Evolutionary conservation across 2,329 filamentous ascomycete genomes (phyloP).

Genomic region (Alternaria incomplexa): DNA sequence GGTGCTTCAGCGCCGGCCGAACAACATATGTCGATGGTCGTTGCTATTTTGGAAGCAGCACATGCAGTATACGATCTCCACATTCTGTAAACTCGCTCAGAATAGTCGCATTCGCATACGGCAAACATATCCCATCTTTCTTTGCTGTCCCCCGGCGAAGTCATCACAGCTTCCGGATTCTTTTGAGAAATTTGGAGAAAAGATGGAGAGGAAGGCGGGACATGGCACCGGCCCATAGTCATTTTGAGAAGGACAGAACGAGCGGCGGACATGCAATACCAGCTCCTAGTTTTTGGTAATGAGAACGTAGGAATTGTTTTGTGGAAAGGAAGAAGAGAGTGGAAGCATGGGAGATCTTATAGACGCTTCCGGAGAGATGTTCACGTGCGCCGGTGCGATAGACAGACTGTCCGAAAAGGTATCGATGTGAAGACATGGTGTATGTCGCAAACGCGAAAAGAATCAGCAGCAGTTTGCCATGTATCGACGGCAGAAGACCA

Average conservation of each 20-base stretch:
- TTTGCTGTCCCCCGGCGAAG: neutral
- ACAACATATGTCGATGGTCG: neutral
- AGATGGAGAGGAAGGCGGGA: neutral
- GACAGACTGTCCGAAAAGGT: accelerated
- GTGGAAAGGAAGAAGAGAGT: neutral
- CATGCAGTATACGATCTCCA: neutral
- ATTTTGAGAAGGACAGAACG: neutral
- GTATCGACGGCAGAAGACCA: accelerated
- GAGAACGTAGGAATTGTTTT: neutral
- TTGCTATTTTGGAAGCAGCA: neutral
- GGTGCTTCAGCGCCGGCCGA: neutral
- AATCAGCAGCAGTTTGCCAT: neutral
- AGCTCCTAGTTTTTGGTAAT: neutral
- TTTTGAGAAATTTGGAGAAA: neutral
- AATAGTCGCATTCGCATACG: accelerated
- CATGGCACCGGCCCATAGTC: neutral
- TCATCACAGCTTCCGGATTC: neutral
- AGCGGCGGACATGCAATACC: neutral
- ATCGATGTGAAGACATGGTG: neutral
- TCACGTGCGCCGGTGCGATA: neutral
- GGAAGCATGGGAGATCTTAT: accelerated
- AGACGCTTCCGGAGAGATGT: neutral
- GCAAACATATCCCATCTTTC: too few species aligned
- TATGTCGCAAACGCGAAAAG: neutral
- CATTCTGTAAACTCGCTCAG: neutral